A percentile compares a stretch with the other conserved stretches of the same genome.
These are phyloP conservation scores for Fusarium sp. DNA, from an alignment of 2,329 filamentous ascomycete genomes.

Conservation along the genomic window DNA sequence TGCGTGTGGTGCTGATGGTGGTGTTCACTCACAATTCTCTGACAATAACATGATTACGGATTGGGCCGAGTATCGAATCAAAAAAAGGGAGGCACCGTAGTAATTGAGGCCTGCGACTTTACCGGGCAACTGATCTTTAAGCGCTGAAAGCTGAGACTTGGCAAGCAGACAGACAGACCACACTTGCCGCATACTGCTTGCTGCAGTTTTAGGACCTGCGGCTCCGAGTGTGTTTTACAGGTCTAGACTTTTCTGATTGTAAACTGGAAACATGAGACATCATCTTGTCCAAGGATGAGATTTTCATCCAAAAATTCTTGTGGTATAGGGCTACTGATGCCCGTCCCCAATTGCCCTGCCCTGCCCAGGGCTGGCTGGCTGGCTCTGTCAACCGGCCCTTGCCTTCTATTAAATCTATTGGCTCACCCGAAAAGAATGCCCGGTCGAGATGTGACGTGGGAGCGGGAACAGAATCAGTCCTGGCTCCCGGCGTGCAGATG, in stretches of 20 bases:
- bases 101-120: conserved; percentile 31
- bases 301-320: conserved; percentile 3
- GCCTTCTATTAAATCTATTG: not conserved
- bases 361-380: conserved; percentile 11
- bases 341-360: not conserved
- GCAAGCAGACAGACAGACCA: conserved; percentile 26
- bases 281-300: not conserved
- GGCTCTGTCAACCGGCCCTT: conserved; percentile 19
- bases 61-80: not conserved
- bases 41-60: conserved; percentile 22
- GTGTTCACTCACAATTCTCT: conserved; percentile 1
- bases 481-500: conserved; percentile 39
- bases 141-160: conserved; percentile 22
- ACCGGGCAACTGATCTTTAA: conserved; percentile 16
- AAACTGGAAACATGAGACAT: not conserved
- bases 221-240: not conserved
- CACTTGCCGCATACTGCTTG: conserved; percentile 1
- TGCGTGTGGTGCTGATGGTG: not conserved
- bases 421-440: not conserved
- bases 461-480: conserved; percentile 27
- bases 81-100: not conserved
- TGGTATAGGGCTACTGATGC: conserved; percentile 31
- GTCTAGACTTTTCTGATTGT: not conserved
- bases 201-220: not conserved
- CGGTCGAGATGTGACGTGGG: conserved; percentile 34